These are phyloP conservation scores for Flaveria floridana DNA, from an alignment of 140 eudicot species.

Conservation along the genomic window DNA sequence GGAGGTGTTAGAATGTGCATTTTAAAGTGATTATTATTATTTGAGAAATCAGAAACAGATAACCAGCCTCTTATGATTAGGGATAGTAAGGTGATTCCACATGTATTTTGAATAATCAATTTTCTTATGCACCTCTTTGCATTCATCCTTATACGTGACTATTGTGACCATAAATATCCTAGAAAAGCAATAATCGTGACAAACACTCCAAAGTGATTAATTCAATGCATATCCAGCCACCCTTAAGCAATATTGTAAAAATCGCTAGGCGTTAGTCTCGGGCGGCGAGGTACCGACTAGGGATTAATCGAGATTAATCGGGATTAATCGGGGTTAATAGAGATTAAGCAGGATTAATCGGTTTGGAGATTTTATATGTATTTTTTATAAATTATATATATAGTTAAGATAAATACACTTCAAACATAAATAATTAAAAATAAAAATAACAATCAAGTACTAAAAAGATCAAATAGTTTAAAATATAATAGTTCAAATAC, in stretches of 20 bases:
- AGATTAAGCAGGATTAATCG: too few species aligned
- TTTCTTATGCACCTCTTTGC: background rate
- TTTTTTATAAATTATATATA: too few species aligned
- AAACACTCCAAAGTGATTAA: conserved; percentile 1
- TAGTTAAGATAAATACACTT: too few species aligned
- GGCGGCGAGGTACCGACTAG: too few species aligned
- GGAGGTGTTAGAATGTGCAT: background rate
- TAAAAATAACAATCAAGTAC: too few species aligned
- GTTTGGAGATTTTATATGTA: too few species aligned
- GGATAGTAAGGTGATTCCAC: background rate
- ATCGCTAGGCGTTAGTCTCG: too few species aligned
- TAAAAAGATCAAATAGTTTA: too few species aligned
- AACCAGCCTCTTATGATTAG: background rate
- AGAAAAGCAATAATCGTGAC: conserved; percentile 4
- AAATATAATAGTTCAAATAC: too few species aligned
- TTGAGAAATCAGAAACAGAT: conserved; percentile 5
- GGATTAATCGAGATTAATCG: too few species aligned
- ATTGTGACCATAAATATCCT: background rate
- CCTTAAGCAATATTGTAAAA: background rate
- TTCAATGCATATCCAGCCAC: background rate
- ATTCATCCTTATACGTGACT: background rate
- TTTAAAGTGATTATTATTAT: conserved; percentile 4
- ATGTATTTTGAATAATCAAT: background rate
- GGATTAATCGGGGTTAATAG: too few species aligned
- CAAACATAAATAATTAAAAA: too few species aligned